These are phyloP conservation scores for Epichloe festucae DNA, from an alignment of 2,329 filamentous ascomycete genomes.

Conservation along the genomic window DNA sequence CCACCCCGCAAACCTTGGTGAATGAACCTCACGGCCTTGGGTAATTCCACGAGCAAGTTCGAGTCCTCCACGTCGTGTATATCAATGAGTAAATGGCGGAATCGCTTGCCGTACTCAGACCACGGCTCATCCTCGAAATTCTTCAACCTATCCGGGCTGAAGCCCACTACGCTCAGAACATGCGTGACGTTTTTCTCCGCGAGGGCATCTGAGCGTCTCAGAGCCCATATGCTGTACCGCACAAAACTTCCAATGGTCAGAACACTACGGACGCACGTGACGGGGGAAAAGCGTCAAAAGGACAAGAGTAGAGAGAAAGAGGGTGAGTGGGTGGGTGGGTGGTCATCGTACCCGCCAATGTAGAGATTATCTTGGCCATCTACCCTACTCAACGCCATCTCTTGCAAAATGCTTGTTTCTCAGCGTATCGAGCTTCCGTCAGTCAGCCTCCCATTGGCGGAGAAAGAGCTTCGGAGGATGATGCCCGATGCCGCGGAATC, in stretches of 20 bases:
- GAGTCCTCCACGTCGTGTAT: conserved; percentile 86
- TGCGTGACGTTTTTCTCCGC: conserved; percentile 70
- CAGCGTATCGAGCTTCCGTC: conserved; percentile 2
- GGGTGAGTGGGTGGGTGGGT: too few species aligned
- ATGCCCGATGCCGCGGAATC: background rate
- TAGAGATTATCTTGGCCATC: conserved; percentile 29
- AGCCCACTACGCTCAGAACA: conserved; percentile 68
- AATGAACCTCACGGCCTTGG: conserved; percentile 70
- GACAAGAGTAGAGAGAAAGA: too few species aligned
- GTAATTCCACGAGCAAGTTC: conserved; percentile 71
- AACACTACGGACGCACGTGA: too few species aligned
- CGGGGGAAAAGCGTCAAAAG: too few species aligned
- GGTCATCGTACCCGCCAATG: conserved; percentile 23
- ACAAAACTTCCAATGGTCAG: conserved; percentile 1
- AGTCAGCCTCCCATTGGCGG: conserved; percentile 5
- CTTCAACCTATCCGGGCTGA: conserved; percentile 26
- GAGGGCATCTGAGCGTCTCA: conserved; percentile 59
- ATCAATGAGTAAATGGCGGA: conserved; percentile 65
- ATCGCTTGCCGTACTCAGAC: conserved; percentile 40
- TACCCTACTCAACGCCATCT: conserved; percentile 30
- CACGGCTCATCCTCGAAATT: conserved; percentile 36
- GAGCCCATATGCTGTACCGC: conserved; percentile 55
- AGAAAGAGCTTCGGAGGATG: background rate
- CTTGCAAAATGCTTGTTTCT: conserved; percentile 15
- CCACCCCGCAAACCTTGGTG: conserved; percentile 47